Evolutionary conservation across 805 yeast species (phyloP).

Genomic region (Metschnikowia lachancei): DNA sequence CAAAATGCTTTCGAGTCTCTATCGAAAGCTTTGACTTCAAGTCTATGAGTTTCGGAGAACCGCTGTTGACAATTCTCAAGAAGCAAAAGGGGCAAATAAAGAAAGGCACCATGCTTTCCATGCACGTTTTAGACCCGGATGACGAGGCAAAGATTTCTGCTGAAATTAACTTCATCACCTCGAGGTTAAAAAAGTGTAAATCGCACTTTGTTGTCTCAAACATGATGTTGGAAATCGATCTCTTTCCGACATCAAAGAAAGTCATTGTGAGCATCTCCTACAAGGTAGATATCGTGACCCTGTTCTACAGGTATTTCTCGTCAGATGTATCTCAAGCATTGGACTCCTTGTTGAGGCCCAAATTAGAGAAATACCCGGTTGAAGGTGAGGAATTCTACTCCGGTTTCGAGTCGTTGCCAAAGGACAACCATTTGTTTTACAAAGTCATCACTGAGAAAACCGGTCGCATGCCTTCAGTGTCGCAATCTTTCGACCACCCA

Average conservation of each 20-base stretch:
- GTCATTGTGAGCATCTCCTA: slow-evolving; percentile 9
- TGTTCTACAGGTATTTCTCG: slow-evolving; percentile 19
- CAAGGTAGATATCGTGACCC: slow-evolving; percentile 10
- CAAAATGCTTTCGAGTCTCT: background rate
- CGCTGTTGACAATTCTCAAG: slow-evolving; percentile 11
- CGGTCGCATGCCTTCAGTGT: slow-evolving; percentile 19
- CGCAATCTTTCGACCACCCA: slow-evolving; percentile 32
- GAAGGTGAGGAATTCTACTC: background rate
- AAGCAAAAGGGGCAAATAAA: slow-evolving; percentile 10
- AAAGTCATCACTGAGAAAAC: slow-evolving; percentile 49
- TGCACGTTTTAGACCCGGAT: slow-evolving; percentile 9
- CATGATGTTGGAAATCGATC: slow-evolving; percentile 5
- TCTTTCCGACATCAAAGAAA: slow-evolving; percentile 7
- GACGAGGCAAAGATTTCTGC: slow-evolving; percentile 5
- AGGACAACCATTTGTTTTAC: slow-evolving; percentile 45
- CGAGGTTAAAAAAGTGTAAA: slow-evolving; percentile 15
- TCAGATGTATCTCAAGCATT: slow-evolving; percentile 17
- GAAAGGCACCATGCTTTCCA: slow-evolving; percentile 14
- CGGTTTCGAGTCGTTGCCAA: slow-evolving; percentile 15
- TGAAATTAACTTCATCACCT: slow-evolving; percentile 17
- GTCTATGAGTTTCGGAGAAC: slow-evolving; percentile 6
- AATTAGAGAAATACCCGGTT: background rate
- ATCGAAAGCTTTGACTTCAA: slow-evolving; percentile 15
- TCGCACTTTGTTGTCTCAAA: slow-evolving; percentile 12
- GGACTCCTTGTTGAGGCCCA: slow-evolving; percentile 1